Percentiles rank a stretch among this genome's conserved stretches.
Conservation (phyloP, 139 green algal species). For the Chlamydomonas urium region DNA sequence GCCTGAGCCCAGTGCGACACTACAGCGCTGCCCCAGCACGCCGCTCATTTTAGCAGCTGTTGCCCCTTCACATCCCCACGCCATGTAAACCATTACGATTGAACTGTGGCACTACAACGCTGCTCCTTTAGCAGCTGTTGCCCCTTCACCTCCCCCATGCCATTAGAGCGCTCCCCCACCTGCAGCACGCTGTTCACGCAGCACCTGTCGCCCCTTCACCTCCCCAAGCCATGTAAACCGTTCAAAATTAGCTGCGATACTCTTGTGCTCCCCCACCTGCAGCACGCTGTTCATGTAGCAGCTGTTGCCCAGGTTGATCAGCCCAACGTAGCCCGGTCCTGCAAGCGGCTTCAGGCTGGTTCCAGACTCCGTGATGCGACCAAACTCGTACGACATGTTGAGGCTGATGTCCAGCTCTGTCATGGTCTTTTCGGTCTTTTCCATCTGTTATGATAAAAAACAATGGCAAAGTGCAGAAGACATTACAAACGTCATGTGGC, state of each 20-base stretch:
- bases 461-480: neutral
- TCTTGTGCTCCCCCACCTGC: slow-evolving; percentile 59
- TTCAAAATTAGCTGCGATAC: too few species aligned
- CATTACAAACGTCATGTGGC: neutral
- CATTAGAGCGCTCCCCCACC: slow-evolving; percentile 41
- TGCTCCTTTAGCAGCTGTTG: too few species aligned
- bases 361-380: slow-evolving; percentile 86
- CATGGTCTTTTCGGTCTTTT: slow-evolving; percentile 98
- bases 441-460: slow-evolving; percentile 56
- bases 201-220: too few species aligned
- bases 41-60: too few species aligned
- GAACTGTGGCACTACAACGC: too few species aligned
- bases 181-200: too few species aligned
- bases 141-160: too few species aligned
- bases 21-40: too few species aligned
- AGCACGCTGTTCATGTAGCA: slow-evolving; percentile 94
- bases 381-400: slow-evolving; percentile 89
- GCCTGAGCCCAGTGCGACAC: too few species aligned
- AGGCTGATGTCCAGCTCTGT: slow-evolving; percentile 84
- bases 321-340: slow-evolving; percentile 77
- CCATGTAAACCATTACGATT: too few species aligned
- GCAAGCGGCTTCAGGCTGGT: slow-evolving; percentile 59
- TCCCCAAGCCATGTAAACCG: too few species aligned
- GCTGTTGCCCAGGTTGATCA: slow-evolving; percentile 97
- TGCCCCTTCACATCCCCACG: too few species aligned